Evolutionary conservation across 306 rosid species (phyloP).

Genomic region (Biancaea sappan): DNA sequence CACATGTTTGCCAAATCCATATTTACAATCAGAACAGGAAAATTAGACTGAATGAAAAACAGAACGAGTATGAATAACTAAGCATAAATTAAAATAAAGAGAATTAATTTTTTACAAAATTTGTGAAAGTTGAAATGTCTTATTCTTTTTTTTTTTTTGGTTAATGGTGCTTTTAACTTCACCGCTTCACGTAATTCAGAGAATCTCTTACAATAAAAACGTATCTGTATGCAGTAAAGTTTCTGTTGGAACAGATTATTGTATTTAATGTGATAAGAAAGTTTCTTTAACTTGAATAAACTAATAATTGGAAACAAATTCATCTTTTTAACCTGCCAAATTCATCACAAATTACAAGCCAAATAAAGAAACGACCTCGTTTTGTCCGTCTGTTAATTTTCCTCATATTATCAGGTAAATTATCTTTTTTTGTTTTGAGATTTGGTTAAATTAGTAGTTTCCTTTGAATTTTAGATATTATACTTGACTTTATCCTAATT

Average conservation of each 20-base stretch:
- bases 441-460: no score
- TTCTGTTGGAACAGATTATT: background rate
- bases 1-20: no score
- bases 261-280: background rate
- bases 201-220: background rate
- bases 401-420: no score
- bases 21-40: no score
- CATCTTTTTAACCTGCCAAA: background rate
- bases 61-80: no score
- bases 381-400: background rate
- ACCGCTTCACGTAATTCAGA: background rate
- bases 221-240: background rate
- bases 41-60: no score
- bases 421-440: no score
- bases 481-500: no score
- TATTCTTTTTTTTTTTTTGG: background rate
- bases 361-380: background rate
- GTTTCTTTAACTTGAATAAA: background rate
- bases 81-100: no score
- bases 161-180: background rate
- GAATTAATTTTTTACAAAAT: background rate
- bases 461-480: no score
- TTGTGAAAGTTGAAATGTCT: background rate
- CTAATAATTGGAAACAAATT: no score
- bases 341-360: background rate